Percentiles rank a stretch among this genome's conserved stretches.
These are phyloP conservation scores for Castanea crenata DNA, from an alignment of 306 rosid genomes.

Conservation along the genomic window DNA sequence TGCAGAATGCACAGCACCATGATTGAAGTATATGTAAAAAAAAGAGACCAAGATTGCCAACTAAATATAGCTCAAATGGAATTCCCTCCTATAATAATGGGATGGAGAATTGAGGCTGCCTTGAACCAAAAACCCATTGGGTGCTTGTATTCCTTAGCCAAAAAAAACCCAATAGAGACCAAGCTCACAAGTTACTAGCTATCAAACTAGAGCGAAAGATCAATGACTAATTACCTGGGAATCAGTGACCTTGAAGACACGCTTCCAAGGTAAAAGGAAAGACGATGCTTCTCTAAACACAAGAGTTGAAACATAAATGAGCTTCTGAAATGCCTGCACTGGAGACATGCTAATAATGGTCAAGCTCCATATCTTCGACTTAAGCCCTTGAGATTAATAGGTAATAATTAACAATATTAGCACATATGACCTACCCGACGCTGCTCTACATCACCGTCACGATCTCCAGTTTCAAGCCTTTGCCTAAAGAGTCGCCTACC, in stretches of 20 bases:
- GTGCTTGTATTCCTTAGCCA: not conserved
- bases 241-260: slow-evolving; percentile 83
- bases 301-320: slow-evolving; percentile 89
- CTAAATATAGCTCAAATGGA: too few relatives aligned
- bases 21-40: not conserved
- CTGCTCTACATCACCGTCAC: slow-evolving; percentile 76
- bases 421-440: slow-evolving; percentile 77
- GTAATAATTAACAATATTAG: not conserved
- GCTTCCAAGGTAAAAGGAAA: slow-evolving; percentile 98
- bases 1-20: not conserved
- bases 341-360: slow-evolving; percentile 66
- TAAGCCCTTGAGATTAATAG: slow-evolving; percentile 1
- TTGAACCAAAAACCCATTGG: too few relatives aligned
- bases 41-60: not conserved
- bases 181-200: not conserved
- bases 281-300: slow-evolving; percentile 96
- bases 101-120: too few relatives aligned
- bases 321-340: slow-evolving; percentile 99
- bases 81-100: too few relatives aligned
- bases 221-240: slow-evolving; percentile 64
- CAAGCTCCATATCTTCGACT: slow-evolving; percentile 56
- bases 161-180: not conserved
- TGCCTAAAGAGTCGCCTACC: slow-evolving; percentile 88
- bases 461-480: slow-evolving; percentile 93
- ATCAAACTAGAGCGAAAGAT: not conserved